Conservation (phyloP, 78 protist genomes). For the Dictyostelium intermedium region DNA sequence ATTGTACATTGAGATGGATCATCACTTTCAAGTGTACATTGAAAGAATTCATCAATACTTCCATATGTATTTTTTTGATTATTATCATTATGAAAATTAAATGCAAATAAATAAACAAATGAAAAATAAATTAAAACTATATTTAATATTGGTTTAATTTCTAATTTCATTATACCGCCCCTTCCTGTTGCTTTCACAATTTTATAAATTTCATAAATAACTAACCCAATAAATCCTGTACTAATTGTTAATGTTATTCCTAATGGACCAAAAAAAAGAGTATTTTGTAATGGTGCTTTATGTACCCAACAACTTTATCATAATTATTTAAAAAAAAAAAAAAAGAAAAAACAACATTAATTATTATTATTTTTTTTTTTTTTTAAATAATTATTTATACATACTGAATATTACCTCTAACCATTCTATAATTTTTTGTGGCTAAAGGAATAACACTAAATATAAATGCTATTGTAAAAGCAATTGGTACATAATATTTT, state of each 20-base stretch:
- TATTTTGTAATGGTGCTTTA: background rate
- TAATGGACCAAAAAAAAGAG: constrained; percentile 42
- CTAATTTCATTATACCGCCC: constrained; percentile 7
- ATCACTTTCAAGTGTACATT: background rate
- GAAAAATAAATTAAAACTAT: constrained; percentile 48
- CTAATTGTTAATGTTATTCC: constrained; percentile 19
- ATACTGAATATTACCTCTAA: constrained; percentile 4
- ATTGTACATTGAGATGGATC: constrained; percentile 3
- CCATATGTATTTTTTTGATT: background rate
- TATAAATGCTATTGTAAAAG: background rate
- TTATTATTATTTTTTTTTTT: too few relatives aligned
- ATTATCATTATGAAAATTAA: constrained; percentile 2
- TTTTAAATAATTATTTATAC: background rate
- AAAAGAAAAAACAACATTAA: background rate
- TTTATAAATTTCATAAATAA: constrained; percentile 37
- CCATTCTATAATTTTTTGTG: background rate
- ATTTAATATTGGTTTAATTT: constrained; percentile 45
- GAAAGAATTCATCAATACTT: background rate
- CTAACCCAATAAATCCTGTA: background rate
- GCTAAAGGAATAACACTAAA: background rate
- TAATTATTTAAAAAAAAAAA: background rate
- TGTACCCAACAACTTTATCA: constrained; percentile 35
- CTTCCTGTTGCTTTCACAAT: constrained; percentile 4
- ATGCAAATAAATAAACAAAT: constrained; percentile 8
- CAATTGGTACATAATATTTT: background rate